Evolutionary conservation across 352 stramenopile species (phyloP).

Genomic region (Halophytophthora batemanensis): DNA sequence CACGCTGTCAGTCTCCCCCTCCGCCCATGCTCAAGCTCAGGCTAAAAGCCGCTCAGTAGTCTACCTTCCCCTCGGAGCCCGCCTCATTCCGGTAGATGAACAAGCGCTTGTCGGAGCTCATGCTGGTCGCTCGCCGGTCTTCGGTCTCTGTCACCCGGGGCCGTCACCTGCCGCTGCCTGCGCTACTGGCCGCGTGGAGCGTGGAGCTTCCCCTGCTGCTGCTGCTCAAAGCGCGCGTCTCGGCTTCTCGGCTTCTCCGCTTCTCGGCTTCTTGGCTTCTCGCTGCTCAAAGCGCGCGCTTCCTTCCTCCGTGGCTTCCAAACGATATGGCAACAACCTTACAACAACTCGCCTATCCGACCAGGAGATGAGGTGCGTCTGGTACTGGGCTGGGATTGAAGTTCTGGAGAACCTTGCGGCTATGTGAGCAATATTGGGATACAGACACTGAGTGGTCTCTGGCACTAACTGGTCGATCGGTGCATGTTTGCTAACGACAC

Average conservation of each 20-base stretch:
- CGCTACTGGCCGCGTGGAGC: not conserved
- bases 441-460: no score
- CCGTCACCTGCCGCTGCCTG: not conserved
- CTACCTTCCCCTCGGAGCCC: conserved; percentile 75
- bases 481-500: no score
- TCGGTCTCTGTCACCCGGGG: conserved; percentile 10
- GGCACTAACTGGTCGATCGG: no score
- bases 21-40: not conserved
- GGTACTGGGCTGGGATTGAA: no score
- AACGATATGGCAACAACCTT: conserved; percentile 24
- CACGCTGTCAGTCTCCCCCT: conserved; percentile 1
- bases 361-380: no score
- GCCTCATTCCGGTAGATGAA: conserved; percentile 89
- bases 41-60: not conserved
- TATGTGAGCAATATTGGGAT: no score
- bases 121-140: conserved; percentile 20
- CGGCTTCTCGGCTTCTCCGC: no score
- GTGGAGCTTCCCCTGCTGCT: no score
- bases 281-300: not conserved
- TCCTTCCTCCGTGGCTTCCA: not conserved
- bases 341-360: conserved; percentile 15
- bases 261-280: no score
- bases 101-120: conserved; percentile 77
- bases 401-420: no score
- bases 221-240: no score